Evolutionary conservation across 257 asterid species (phyloP), one percentile per base, ranked within the genome.

Genomic region (Nemophila menziesii): DNA sequence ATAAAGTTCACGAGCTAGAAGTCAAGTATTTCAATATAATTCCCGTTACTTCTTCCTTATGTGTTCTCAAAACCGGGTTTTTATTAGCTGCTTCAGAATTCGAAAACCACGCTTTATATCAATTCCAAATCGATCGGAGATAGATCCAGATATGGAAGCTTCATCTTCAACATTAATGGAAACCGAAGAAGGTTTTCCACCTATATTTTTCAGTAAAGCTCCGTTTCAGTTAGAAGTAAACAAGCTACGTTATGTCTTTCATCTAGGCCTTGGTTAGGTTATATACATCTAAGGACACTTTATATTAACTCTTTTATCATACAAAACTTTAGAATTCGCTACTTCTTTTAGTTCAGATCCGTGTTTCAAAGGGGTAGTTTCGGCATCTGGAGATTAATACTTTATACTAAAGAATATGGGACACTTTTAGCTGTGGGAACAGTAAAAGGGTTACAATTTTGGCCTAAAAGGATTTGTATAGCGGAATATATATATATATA

Each of bases 351-450:
- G 96, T 36, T 90, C 99, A 0, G 99, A 90, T 66, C 99, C 81
- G 76, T 90, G 99, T 67, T 93, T 93, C 9, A 96, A 90, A 73
- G 99, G 99, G 71, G 96, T 90, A 26, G 99, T 90, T 45, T 74
- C 99, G 56, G 99, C 85, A 22, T 96, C 99, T 47, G 99, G 96
- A 39, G 94, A 90, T 62, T 96, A 96, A n/a, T 62, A n/a, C 82
- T 90, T 70, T 93, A 85, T 48, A 96, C 82, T 56, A 90, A 85
- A 71, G 99, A 85, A 58, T 75, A 82, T 48, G 99, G 99, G 63
- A 71, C 95, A 46, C 86, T 90, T 62, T 67, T 90, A 59, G 94
- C 92, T 52, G 96, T 90, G 43, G 99, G 99, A 22, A 90, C 99
- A 10, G 96, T 86, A 22, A 90, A 82, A 76, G 96, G 99, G 41